Evolutionary conservation across 352 stramenopile species (phyloP), one percentile per base, ranked within the genome.

Genomic region (Phytophthora citricola): DNA sequence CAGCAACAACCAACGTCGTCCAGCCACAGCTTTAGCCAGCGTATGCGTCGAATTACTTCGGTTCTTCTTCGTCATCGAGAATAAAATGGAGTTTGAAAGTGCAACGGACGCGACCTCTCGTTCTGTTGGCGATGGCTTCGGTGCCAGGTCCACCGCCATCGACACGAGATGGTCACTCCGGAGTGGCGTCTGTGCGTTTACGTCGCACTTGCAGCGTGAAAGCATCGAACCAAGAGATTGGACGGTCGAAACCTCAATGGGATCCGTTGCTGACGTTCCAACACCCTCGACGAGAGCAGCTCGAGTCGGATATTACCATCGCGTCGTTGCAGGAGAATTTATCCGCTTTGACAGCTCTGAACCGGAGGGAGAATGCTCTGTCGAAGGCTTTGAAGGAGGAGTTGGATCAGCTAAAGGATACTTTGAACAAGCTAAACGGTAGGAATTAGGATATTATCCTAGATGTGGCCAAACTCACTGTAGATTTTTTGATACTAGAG

Each of bases 301-400:
- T 62, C 63, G 83, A 91, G 29, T 63, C 69, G 26, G 54, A 43
- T 22, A 36, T 58, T 0, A 52, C 72, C 2, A 67, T 86, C 17
- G 22, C 65, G 3, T 49, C 73, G 14, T 40, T 92, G 24, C 81
- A 87, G 34, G 73, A 86, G 12, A 92, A 90, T 39, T 29, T 86
- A 6, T 54, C 63, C 22, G 63, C 75, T 1, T 68, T 92, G 3
- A 78, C 76, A 5, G 39, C 55, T 3, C 48, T 77, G 2, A 90
- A 86, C 32, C 67, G 82, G 40, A 73, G 75, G 6, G 83, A 91
- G 41, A 89, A 87, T 31, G 62, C 61, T 0, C 54, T 78, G 8
- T 78, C 72, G n/a, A 63, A 74, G 9, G 66, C 75, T 17, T 40
- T 92, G 9, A 76, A 58, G 22, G 65, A 62, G 15, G 69, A 89